Base-by-base conservation (phyloP, 2,329 filamentous ascomycete species). In the Colletotrichum agaves region DNA sequence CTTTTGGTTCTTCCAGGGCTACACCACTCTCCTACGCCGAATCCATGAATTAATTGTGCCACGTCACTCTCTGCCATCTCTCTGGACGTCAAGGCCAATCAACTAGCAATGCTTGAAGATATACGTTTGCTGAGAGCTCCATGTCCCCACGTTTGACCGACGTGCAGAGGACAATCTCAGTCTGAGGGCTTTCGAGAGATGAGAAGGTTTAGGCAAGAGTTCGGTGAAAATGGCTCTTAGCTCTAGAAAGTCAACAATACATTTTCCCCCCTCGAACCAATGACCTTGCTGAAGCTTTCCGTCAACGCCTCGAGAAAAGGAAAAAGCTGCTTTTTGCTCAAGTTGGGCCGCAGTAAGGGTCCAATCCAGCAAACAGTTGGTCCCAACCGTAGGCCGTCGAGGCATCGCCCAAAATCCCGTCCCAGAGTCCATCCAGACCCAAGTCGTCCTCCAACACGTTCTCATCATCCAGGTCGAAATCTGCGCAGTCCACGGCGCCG, bases 111-210 rank as follows among this genome's bases (percentile, higher is more conserved):
- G 17, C 53, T 65, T 23, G 47, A 66, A 2, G 35, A 41, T n/a
- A 46, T 66, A 10, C 46, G 35, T 8, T 19, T 37, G 39, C 17
- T 55, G 8, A 39, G 23, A 15, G 21, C 1, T 53, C 39, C 6
- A 31, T 56, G 15, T 17, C 47, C 10, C 44, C 53, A 33, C 55
- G 61, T 17, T 46, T 68, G 2, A 7, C 6, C 15, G 43, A 63
- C 17, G 27, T 27, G 2, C n/a, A 52, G 12, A 19, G n/a, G 37
- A 35, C 39, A 27, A 52, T 13, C 2, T 59, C 67, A 10, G 47
- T 52, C 77, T 78, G 2, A 76, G 73, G 0, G 75, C 78, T 41
- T 83, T 84, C 63, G 73, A 79, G 70, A 71, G 79, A 17, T 80
- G 79, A 79, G 73, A 75, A 55, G 74, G 77, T 8, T 73, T 71